These are phyloP conservation scores for Lunularia cruciata DNA, from an alignment of 225 moss, liverwort and hornwort species.

Conservation along the genomic window DNA sequence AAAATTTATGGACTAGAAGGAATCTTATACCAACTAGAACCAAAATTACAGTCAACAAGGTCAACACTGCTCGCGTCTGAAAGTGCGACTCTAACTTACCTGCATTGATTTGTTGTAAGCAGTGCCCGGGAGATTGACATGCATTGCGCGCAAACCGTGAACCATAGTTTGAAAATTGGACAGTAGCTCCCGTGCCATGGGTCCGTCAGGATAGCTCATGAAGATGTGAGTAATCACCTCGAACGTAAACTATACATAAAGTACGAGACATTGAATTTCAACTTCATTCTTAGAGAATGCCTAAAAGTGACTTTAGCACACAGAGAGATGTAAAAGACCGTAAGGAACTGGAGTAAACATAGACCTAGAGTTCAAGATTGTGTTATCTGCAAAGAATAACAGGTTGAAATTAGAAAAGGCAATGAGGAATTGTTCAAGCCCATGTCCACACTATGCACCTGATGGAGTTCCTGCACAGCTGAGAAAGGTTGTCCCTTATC, in stretches of 20 bases:
- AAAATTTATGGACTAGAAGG: no score
- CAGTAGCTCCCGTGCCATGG: slow-evolving; percentile 5
- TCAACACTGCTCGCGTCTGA: no score
- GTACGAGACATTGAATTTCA: background rate
- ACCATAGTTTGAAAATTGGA: slow-evolving; percentile 24
- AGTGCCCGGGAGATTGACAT: slow-evolving; percentile 29
- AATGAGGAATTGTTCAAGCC: background rate
- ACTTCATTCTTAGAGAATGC: no score
- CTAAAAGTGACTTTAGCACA: no score
- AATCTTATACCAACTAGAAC: no score
- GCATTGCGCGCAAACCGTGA: slow-evolving; percentile 29
- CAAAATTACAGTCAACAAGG: no score
- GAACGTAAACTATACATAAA: slow-evolving; percentile 30
- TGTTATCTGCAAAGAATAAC: no score
- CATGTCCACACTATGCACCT: background rate
- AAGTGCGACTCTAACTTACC: no score
- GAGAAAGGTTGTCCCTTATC: slow-evolving; percentile 5
- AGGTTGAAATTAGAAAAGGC: no score
- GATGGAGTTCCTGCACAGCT: slow-evolving; percentile 5
- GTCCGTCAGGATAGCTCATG: slow-evolving; percentile 28
- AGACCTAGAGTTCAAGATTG: no score
- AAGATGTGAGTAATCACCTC: slow-evolving; percentile 24
- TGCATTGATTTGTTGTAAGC: slow-evolving; percentile 21
- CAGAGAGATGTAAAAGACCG: no score
- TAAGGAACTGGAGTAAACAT: no score